Base-by-base conservation (phyloP, 2,329 filamentous ascomycete genomes). In the Aspergillus brunneoviolaceus region DNA sequence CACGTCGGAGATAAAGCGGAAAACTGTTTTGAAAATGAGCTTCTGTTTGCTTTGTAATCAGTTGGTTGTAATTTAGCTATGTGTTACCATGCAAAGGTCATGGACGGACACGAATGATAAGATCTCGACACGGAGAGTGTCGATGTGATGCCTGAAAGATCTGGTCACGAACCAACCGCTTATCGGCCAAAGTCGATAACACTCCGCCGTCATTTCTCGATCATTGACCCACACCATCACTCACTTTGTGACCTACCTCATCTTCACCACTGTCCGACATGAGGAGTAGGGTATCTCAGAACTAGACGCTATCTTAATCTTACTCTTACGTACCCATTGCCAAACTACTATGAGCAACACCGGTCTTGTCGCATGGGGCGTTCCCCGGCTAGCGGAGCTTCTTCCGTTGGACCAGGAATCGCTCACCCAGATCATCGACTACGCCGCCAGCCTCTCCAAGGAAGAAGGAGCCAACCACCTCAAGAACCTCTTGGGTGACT, bases 351-450 rank as follows among this genome's bases (percentile, higher is more conserved):
- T 76, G 72, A 68, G 65, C 52, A 77, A 59, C 57, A 27, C 69
- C 23, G 63, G 65, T 33, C 69, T 84, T 16, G 70, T 77, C 55
- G 64, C 70, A 31, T 89, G 87, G 87, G 86, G 87, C 29, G 69
- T 87, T 47, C 82, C 89, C 52, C 91, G 92, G 72, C 85, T 99
- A 7, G 87, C 88, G 25, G 87, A 87, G 71, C 83, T 99, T 16
- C 83, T 99, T 1, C 92, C 92, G 7, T 82, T 98, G 11, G 92
- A 96, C 39, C 87, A 96, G 39, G 87, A 90, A 12, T 92, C 94
- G 47, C 81, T 98, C 33, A 86, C 87, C 70, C 91, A 98, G 72
- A 85, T 97, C 49, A 82, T 98, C 65, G 87, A 91, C 51, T 97
- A 97, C 74, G 87, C 91, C 2, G 81, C 86, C 39, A 89, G 87